Conservation (phyloP, 495 filamentous ascomycete genomes). For the Aspergillus baeticus region DNA sequence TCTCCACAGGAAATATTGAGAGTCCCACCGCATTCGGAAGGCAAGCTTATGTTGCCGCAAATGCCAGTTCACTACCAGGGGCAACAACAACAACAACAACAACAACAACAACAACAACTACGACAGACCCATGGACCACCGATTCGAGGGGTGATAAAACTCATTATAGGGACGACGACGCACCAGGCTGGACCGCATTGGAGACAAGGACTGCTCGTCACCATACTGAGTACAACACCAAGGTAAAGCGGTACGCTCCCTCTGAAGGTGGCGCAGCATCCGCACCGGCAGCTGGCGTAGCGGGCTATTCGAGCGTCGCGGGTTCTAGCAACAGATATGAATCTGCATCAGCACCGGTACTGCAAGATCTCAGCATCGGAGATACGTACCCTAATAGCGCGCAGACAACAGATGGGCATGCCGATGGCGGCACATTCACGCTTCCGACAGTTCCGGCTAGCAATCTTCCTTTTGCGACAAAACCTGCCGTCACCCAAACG, state of each 20-base stretch:
- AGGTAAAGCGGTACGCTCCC: not conserved
- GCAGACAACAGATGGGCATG: not conserved
- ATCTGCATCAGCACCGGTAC: no score
- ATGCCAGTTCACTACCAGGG: no score
- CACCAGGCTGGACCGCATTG: no score
- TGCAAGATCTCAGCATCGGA: no score
- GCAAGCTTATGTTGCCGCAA: no score
- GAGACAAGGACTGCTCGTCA: not conserved
- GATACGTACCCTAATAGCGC: not conserved
- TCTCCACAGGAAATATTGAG: no score
- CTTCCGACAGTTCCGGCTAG: not conserved
- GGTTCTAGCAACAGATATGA: no score
- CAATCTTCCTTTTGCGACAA: no score
- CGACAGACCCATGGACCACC: not conserved
- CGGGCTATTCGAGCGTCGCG: no score
- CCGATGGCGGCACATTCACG: not conserved
- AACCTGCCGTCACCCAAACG: not conserved
- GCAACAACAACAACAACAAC: not conserved
- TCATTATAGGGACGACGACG: not conserved
- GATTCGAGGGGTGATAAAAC: not conserved
- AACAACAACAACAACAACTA: not conserved
- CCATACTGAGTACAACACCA: not conserved
- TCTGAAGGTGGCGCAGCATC: no score
- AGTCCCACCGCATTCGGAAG: no score
- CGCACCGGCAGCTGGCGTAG: no score